Evolutionary conservation across 768 basidiomycete species (phyloP).

Genomic region (Cystofilobasidium ferigula): DNA sequence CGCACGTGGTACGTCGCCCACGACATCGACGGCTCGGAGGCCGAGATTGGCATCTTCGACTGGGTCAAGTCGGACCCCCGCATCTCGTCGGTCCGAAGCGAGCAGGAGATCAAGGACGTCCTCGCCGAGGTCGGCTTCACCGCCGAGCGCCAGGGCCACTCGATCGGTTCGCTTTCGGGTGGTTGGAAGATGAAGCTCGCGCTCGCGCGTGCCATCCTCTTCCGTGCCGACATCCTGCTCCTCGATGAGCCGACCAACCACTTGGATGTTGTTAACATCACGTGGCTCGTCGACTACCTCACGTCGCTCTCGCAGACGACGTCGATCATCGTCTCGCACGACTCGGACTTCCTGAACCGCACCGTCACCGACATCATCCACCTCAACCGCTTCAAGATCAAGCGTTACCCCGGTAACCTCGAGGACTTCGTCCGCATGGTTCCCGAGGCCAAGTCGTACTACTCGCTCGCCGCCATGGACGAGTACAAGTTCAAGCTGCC

Average conservation of each 20-base stretch:
- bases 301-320: slow-evolving; percentile 78
- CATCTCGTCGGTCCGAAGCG: slow-evolving; percentile 47
- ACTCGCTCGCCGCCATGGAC: slow-evolving; percentile 85
- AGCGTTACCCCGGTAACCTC: slow-evolving; percentile 88
- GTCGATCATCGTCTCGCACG: slow-evolving; percentile 96
- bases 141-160: slow-evolving; percentile 68
- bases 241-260: slow-evolving; percentile 83
- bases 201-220: slow-evolving; percentile 89
- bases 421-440: slow-evolving; percentile 87
- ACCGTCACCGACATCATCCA: slow-evolving; percentile 96
- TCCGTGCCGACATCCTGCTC: slow-evolving; percentile 92
- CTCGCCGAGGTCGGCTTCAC: slow-evolving; percentile 86
- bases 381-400: slow-evolving; percentile 95
- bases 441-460: slow-evolving; percentile 96
- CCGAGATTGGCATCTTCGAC: slow-evolving; percentile 73
- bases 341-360: slow-evolving; percentile 94
- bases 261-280: slow-evolving; percentile 92
- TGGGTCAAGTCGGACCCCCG: slow-evolving; percentile 82
- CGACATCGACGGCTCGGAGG: slow-evolving; percentile 94
- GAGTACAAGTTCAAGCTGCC: slow-evolving; percentile 99
- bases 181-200: slow-evolving; percentile 99
- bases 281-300: slow-evolving; percentile 93
- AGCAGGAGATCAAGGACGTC: slow-evolving; percentile 64
- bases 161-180: slow-evolving; percentile 86
- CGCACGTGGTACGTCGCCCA: slow-evolving; percentile 99